Base-by-base conservation (phyloP, 2,329 filamentous ascomycete species). In the Clarireedia paspali region DNA sequence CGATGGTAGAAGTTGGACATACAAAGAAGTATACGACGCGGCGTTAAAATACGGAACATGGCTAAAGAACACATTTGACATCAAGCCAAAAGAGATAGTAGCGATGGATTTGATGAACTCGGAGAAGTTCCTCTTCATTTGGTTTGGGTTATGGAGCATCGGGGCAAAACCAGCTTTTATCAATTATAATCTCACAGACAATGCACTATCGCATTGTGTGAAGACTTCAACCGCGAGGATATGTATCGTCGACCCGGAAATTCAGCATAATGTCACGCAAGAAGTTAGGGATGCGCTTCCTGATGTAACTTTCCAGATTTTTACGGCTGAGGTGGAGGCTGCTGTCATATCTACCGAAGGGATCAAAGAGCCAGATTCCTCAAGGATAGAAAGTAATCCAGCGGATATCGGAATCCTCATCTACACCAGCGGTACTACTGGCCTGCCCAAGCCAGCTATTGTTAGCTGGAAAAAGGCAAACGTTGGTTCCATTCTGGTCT, bases 391-490 rank as follows among this genome's bases (percentile, higher is more conserved):
- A 81, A 15, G 70, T 77, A 55, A 71, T 74, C 17, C 71, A 77
- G 7, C 58, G 6, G 79, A 83, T 57, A 82, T 89, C 74, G 85
- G 82, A 1, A 77, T 87, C 46, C 78, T 95, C 60, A 91, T 96
- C 62, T 95, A 88, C 70, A 95, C 90, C 0, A 90, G 86, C 30
- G 90, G 90, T 17, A 95, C 90, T 0, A 95, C 90, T 0, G 90
- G 90, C 1, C 73, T 95, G 60, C 89, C 90, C 9, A 95, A 95
- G 67, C 82, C 87, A 0, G 88, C 87, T 10, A 83, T 91, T 49
- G 80, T 91, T 1, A 82, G 83, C n/a, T 90, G 85, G 85, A 74
- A 72, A 23, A 91, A 91, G 67, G 71, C 79, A 53, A 77, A 77
- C 52, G 67, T 78, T 1, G 82, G 77, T 1, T 75, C 75, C 23